Evolutionary conservation across 352 stramenopile genomes (phyloP).

Genomic region (Pythium coloratum): DNA sequence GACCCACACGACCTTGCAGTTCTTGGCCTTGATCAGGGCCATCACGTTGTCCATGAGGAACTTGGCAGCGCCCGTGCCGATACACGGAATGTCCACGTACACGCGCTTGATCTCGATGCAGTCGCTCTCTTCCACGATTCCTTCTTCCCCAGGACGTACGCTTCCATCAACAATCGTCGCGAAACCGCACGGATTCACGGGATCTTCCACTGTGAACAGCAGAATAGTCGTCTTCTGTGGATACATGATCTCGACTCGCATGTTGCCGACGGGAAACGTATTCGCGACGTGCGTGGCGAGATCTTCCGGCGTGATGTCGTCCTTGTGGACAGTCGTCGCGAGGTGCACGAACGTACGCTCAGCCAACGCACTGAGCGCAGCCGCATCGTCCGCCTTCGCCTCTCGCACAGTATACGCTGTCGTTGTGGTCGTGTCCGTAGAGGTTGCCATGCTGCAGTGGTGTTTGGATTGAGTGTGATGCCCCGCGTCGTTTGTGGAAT

Average conservation of each 20-base stretch:
- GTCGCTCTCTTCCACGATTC: slow-evolving; percentile 12
- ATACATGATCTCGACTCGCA: slow-evolving; percentile 27
- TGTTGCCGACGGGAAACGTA: slow-evolving; percentile 23
- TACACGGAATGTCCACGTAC: slow-evolving; percentile 32
- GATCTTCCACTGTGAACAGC: slow-evolving; percentile 19
- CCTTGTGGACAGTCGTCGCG: slow-evolving; percentile 9
- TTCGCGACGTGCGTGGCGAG: slow-evolving; percentile 17
- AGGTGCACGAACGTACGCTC: slow-evolving; percentile 31
- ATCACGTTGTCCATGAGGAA: slow-evolving; percentile 34
- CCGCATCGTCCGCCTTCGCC: slow-evolving; percentile 24
- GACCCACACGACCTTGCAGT: slow-evolving; percentile 32
- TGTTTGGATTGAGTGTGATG: too few relatives aligned
- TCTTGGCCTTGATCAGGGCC: slow-evolving; percentile 23
- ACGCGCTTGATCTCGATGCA: slow-evolving; percentile 34
- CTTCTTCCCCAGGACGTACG: slow-evolving; percentile 28
- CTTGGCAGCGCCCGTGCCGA: slow-evolving; percentile 28
- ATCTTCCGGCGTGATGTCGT: slow-evolving; percentile 26
- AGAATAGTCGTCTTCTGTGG: slow-evolving; percentile 26
- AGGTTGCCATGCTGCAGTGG: too few relatives aligned
- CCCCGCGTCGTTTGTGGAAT: too few relatives aligned
- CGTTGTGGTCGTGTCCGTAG: neutral
- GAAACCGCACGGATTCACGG: slow-evolving; percentile 21
- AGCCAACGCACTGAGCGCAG: slow-evolving; percentile 26
- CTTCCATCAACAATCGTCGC: slow-evolving; percentile 28
- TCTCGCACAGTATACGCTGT: slow-evolving; percentile 8